phyloP scores from a whole-genome alignment of 257 asterid species.

The Cinchona pubescens region DNA sequence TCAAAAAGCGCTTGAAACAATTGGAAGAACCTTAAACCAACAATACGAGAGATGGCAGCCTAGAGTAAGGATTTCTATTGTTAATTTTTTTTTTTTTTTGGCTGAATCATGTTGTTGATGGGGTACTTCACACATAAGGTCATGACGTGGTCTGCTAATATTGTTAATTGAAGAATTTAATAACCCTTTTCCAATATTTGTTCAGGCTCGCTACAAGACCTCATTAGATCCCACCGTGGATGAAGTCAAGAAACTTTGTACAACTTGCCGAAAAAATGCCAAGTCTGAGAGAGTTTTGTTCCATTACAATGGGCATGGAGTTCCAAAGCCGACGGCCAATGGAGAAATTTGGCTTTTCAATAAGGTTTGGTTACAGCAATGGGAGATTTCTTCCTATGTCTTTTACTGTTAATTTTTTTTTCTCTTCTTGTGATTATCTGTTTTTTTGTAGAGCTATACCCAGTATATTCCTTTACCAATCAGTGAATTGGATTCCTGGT shows the following conservation, averaged over 20 bases:
- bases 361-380: conserved; percentile 49
- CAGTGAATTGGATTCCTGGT: conserved; percentile 92
- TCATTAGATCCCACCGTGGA: conserved; percentile 93
- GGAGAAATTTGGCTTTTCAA: conserved; percentile 98
- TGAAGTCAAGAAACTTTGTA: conserved; percentile 90
- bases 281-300: conserved; percentile 95
- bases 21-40: conserved; percentile 55
- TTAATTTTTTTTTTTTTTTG: background rate
- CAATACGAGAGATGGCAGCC: conserved; percentile 81
- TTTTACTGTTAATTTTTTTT: conserved; percentile 7
- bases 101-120: background rate
- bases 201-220: conserved; percentile 84
- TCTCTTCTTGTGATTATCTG: conserved; percentile 29
- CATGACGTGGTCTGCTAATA: background rate
- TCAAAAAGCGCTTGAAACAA: conserved; percentile 61
- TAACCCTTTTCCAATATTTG: background rate
- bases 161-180: background rate
- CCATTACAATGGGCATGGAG: conserved; percentile 99
- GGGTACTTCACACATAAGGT: background rate
- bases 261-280: conserved; percentile 90
- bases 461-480: conserved; percentile 94
- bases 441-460: conserved; percentile 70
- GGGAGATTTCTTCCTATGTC: conserved; percentile 10
- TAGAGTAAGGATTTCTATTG: conserved; percentile 46
- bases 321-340: conserved; percentile 93